phyloP scores from a whole-genome alignment of 306 rosid species.

The Casuarina cunninghamiana region DNA sequence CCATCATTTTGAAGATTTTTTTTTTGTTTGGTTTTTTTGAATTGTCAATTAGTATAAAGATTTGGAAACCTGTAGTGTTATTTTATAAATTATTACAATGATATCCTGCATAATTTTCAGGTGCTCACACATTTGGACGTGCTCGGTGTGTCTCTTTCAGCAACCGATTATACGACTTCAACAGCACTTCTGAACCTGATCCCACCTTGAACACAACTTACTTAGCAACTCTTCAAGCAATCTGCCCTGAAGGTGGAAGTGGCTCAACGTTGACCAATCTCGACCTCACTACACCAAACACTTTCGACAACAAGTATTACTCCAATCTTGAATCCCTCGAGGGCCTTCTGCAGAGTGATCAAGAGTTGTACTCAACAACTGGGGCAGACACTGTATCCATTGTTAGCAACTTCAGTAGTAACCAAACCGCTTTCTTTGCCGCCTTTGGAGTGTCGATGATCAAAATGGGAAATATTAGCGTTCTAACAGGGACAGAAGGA shows the following conservation, averaged over 20 bases:
- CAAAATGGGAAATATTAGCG: too few relatives aligned
- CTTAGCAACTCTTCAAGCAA: neutral
- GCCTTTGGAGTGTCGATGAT: too few relatives aligned
- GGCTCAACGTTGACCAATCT: neutral
- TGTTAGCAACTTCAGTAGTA: conserved; percentile 11
- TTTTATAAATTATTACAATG: neutral
- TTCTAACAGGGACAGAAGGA: too few relatives aligned
- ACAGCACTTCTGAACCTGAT: neutral
- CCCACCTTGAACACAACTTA: conserved; percentile 16
- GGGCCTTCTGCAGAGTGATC: too few relatives aligned
- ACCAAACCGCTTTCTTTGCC: conserved; percentile 17
- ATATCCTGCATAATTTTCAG: neutral
- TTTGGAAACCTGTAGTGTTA: too few relatives aligned
- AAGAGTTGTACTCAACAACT: neutral
- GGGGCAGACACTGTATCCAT: conserved; percentile 17
- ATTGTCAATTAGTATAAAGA: too few relatives aligned
- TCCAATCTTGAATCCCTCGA: too few relatives aligned
- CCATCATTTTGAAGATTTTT: too few relatives aligned
- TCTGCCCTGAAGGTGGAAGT: conserved; percentile 24
- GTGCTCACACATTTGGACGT: conserved; percentile 37
- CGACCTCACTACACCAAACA: conserved; percentile 7
- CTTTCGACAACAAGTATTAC: conserved; percentile 1
- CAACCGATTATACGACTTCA: conserved; percentile 7
- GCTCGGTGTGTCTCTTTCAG: neutral
- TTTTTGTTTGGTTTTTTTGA: too few relatives aligned